Percentiles rank a stretch among this genome's conserved stretches.
Evolutionary conservation across 2,329 filamentous ascomycete species (phyloP).

Genomic region (Berkeleyomyces rouxiae): DNA sequence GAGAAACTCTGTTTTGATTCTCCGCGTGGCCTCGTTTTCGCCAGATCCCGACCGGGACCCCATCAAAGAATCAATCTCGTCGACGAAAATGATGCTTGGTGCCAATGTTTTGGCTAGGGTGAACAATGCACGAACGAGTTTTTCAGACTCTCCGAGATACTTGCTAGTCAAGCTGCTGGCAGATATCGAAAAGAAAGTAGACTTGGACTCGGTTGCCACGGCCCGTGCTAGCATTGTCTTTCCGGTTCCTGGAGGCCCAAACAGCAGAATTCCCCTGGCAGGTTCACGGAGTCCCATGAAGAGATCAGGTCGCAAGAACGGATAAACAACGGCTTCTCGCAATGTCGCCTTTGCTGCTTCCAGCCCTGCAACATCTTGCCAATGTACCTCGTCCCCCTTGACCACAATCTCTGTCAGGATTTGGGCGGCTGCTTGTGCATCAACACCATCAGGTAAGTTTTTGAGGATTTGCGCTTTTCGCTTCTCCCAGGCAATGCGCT

Average conservation of each 20-base stretch:
- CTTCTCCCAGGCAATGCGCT: conserved; percentile 6
- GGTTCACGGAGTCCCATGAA: conserved; percentile 94
- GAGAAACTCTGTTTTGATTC: conserved; percentile 94
- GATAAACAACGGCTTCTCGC: conserved; percentile 92
- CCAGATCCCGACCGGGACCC: conserved; percentile 67
- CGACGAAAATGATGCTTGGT: conserved; percentile 93
- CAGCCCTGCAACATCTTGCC: conserved; percentile 83
- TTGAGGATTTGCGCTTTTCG: conserved; percentile 43
- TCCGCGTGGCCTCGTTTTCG: conserved; percentile 80
- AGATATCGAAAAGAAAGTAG: conserved; percentile 93
- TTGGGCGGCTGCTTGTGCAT: conserved; percentile 67
- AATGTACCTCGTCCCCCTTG: conserved; percentile 84
- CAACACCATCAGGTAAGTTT: conserved; percentile 65
- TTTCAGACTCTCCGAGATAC: conserved; percentile 90
- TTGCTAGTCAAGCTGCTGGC: conserved; percentile 90
- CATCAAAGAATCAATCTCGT: conserved; percentile 90
- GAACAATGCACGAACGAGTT: conserved; percentile 85
- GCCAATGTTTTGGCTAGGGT: conserved; percentile 74
- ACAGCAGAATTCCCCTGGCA: conserved; percentile 84
- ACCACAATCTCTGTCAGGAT: conserved; percentile 95
- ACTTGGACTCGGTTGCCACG: conserved; percentile 85
- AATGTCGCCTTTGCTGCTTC: conserved; percentile 81
- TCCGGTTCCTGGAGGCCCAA: conserved; percentile 91
- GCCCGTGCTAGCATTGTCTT: conserved; percentile 96
- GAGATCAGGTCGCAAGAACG: conserved; percentile 82